phyloP scores from a whole-genome alignment of 371 early-diverging fungal species.

The Thermomucor indicae-seudaticae region DNA sequence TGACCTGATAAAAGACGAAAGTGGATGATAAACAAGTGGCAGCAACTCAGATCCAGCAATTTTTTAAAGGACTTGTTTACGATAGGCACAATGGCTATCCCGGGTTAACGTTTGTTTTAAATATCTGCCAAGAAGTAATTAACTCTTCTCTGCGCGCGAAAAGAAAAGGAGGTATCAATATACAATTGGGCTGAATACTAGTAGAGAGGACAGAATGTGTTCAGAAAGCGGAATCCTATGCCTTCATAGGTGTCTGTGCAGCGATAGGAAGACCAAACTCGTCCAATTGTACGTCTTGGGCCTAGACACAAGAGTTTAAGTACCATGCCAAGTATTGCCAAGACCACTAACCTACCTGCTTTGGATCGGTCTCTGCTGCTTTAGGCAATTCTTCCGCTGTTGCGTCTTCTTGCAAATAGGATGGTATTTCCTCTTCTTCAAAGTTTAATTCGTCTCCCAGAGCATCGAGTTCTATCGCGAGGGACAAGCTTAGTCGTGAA shows the following conservation, averaged over 20 bases:
- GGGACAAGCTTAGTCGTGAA: too few relatives aligned
- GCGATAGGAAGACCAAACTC: conserved; percentile 55
- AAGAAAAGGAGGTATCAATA: too few relatives aligned
- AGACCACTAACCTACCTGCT: conserved; percentile 21
- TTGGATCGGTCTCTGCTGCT: conserved; percentile 45
- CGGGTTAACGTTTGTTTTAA: too few relatives aligned
- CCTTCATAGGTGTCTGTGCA: conserved; percentile 47
- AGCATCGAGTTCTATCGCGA: conserved; percentile 81
- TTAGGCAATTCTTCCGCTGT: conserved; percentile 47
- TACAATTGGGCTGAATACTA: too few relatives aligned
- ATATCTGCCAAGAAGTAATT: too few relatives aligned
- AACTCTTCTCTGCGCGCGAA: too few relatives aligned
- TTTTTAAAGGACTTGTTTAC: too few relatives aligned
- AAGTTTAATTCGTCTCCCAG: conserved; percentile 84
- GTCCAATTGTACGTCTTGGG: conserved; percentile 42
- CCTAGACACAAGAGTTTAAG: conserved; percentile 1
- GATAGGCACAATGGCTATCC: too few relatives aligned
- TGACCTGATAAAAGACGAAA: too few relatives aligned
- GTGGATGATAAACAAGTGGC: too few relatives aligned
- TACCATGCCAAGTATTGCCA: neutral
- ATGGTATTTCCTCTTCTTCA: conserved; percentile 76
- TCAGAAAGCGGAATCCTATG: conserved; percentile 11
- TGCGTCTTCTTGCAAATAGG: conserved; percentile 57
- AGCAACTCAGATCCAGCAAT: too few relatives aligned
- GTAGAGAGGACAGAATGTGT: neutral